A percentile compares a stretch with the other conserved stretches of the same genome.
phyloP scores from a whole-genome alignment of 2,329 filamentous ascomycete species.

The Zelopaecilomyces penicillatus region DNA sequence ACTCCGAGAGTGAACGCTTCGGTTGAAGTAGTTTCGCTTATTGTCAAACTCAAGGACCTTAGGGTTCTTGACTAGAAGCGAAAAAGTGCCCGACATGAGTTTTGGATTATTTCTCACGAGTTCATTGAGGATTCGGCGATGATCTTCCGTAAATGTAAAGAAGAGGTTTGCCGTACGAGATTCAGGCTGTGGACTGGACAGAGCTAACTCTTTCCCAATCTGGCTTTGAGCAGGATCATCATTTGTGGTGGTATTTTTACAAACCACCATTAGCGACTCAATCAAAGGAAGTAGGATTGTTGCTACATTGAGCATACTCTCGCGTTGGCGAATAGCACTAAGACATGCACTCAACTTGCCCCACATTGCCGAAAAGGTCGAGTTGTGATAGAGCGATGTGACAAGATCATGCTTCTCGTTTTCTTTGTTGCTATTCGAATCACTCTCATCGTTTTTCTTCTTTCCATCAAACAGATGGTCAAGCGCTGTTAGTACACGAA shows the following conservation, averaged over 20 bases:
- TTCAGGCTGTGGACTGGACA: slow-evolving; percentile 69
- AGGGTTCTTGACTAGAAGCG: slow-evolving; percentile 91
- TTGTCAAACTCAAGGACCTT: slow-evolving; percentile 99
- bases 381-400: slow-evolving; percentile 79
- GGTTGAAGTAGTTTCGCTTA: slow-evolving; percentile 97
- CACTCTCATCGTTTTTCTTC: slow-evolving; percentile 43
- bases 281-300: slow-evolving; percentile 92
- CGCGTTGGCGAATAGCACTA: slow-evolving; percentile 77
- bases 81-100: slow-evolving; percentile 97
- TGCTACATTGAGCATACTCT: slow-evolving; percentile 94
- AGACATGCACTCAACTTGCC: slow-evolving; percentile 84
- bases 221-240: slow-evolving; percentile 49
- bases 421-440: slow-evolving; percentile 45
- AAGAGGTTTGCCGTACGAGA: slow-evolving; percentile 81
- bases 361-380: slow-evolving; percentile 87
- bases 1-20: slow-evolving; percentile 69
- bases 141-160: slow-evolving; percentile 95
- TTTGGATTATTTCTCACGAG: slow-evolving; percentile 95
- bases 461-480: slow-evolving; percentile 93
- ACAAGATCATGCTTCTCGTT: slow-evolving; percentile 75
- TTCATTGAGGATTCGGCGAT: slow-evolving; percentile 95
- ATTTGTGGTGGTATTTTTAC: slow-evolving; percentile 87
- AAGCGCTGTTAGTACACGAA: slow-evolving; percentile 84
- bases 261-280: slow-evolving; percentile 96
- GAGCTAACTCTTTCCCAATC: slow-evolving; percentile 56